These are phyloP conservation scores for Bipolaris zeicola DNA, from an alignment of 2,329 filamentous ascomycete species.

Conservation along the genomic window DNA sequence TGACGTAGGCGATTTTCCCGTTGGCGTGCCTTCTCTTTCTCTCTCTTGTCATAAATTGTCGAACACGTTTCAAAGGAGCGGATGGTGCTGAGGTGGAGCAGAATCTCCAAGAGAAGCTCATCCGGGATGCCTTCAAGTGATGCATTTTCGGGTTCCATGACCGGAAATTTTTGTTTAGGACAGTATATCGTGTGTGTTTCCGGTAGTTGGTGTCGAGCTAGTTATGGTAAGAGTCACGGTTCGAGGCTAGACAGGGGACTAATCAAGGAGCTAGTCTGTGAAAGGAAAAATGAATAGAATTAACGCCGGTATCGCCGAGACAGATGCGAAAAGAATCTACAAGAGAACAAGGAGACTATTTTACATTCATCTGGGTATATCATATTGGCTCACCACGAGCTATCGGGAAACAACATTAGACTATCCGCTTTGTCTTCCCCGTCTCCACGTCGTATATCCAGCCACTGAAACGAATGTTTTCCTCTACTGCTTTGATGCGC, in stretches of 20 bases:
- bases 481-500: slow-evolving; percentile 63
- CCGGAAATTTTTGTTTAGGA: background rate
- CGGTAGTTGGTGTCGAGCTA: background rate
- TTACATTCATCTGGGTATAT: slow-evolving; percentile 16
- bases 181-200: background rate
- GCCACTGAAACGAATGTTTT: slow-evolving; percentile 67
- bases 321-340: background rate
- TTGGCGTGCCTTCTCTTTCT: slow-evolving; percentile 26
- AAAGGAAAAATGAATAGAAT: background rate
- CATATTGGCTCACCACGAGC: background rate
- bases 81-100: slow-evolving; percentile 19
- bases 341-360: background rate
- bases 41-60: slow-evolving; percentile 22
- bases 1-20: slow-evolving; percentile 28
- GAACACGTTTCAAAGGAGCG: slow-evolving; percentile 32
- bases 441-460: slow-evolving; percentile 82
- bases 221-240: background rate
- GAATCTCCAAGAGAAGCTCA: slow-evolving; percentile 30
- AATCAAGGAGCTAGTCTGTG: background rate
- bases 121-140: slow-evolving; percentile 24
- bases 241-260: background rate
- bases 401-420: slow-evolving; percentile 3
- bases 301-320: background rate
- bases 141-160: background rate
- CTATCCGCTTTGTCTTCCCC: slow-evolving; percentile 63